A percentile compares a stretch with the other conserved stretches of the same genome.
These are phyloP conservation scores for Cryptosporidium meleagridis DNA, from an alignment of 169 alveolate genomes.

Conservation along the genomic window DNA sequence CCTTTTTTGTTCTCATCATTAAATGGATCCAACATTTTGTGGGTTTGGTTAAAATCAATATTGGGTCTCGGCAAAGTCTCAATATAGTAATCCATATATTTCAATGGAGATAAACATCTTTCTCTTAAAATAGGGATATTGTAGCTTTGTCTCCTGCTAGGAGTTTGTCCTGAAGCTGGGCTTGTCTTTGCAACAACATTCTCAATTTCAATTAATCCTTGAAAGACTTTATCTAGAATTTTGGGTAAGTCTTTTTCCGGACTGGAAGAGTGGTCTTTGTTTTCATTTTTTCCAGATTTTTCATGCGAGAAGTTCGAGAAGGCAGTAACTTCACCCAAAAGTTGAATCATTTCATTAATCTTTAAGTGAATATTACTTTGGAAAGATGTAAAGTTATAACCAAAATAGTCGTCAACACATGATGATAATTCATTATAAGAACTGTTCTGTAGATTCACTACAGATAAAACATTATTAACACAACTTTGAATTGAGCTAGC, in stretches of 20 bases:
- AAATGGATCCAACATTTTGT: constrained; percentile 60
- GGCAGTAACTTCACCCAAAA: neutral
- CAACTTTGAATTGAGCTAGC: constrained; percentile 12
- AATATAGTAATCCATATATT: constrained; percentile 38
- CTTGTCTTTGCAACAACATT: neutral
- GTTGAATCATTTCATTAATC: neutral
- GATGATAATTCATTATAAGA: constrained; percentile 35
- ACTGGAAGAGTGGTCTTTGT: neutral
- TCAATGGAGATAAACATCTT: constrained; percentile 61
- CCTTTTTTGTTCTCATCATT: neutral
- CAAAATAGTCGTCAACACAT: constrained; percentile 34
- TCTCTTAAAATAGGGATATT: constrained; percentile 10
- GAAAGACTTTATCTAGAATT: neutral
- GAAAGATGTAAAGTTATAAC: neutral
- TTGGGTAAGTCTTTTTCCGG: neutral
- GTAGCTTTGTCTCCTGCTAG: constrained; percentile 34
- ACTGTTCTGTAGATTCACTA: constrained; percentile 21
- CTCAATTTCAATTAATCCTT: constrained; percentile 7
- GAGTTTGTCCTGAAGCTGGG: constrained; percentile 9
- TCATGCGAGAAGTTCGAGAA: neutral
- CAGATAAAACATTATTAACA: constrained; percentile 17
- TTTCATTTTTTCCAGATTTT: neutral
- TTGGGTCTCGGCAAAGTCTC: constrained; percentile 34
- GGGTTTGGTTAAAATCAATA: constrained; percentile 40
- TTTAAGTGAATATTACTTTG: neutral